Percentiles rank a stretch among this genome's conserved stretches.
phyloP scores from a whole-genome alignment of 139 green algal species.

The Chlamydomonas sp. region DNA sequence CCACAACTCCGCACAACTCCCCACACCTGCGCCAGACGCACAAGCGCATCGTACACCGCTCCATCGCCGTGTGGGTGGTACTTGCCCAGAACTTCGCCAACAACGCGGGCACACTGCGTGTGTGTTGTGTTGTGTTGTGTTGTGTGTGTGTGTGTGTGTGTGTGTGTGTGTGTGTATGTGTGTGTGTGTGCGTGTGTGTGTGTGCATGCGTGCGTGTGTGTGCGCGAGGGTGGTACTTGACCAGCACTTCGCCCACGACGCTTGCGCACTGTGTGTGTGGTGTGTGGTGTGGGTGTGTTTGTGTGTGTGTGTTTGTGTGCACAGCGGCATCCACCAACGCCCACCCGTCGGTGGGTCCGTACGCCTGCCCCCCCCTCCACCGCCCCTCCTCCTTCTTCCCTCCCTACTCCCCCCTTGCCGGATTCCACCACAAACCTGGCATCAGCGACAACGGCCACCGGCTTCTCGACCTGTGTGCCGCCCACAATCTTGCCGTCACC shows the following conservation, averaged over 20 bases:
- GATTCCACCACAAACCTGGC: no score
- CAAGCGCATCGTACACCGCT: conserved; percentile 89
- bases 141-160: neutral
- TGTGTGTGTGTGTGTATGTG: conserved; percentile 7
- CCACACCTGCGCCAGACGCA: conserved; percentile 91
- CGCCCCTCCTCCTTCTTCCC: no score
- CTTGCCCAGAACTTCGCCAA: conserved; percentile 97
- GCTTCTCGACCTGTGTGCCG: no score
- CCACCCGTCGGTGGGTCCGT: no score
- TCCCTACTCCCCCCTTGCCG: no score
- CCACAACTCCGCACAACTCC: no score
- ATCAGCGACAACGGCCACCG: no score
- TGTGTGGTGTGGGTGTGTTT: no score
- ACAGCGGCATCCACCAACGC: no score
- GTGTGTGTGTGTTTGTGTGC: no score
- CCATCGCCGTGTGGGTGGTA: conserved; percentile 94
- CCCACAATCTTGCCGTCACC: no score
- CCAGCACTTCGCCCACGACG: conserved; percentile 93
- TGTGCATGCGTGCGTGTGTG: neutral
- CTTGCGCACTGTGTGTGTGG: conserved; percentile 79
- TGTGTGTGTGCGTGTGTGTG: conserved; percentile 3
- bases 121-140: neutral
- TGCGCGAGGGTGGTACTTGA: conserved; percentile 92
- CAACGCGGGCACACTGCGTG: conserved; percentile 79
- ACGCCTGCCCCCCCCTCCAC: no score